phyloP scores from a whole-genome alignment of 345 rosid species.

The Rhodomyrtus tomentosa region DNA sequence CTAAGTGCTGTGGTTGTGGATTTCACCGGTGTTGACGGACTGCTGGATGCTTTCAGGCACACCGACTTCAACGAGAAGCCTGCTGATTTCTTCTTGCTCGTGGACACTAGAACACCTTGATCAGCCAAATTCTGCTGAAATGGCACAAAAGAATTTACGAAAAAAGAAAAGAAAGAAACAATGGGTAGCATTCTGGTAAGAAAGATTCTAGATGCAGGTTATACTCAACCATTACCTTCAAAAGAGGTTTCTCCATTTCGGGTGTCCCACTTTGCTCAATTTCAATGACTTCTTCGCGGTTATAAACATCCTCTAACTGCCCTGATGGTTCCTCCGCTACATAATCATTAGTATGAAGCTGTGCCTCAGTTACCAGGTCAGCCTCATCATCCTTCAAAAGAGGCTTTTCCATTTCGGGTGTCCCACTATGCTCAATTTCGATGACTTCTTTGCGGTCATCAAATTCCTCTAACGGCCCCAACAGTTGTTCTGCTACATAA shows the following conservation, averaged over 20 bases:
- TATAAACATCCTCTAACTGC: background rate
- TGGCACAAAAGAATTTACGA: background rate
- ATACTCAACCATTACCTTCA: background rate
- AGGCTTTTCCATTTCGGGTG: background rate
- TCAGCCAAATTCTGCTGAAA: background rate
- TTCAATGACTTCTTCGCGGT: background rate
- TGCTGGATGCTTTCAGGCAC: background rate
- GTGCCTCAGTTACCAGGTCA: background rate
- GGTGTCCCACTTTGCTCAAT: background rate
- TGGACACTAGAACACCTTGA: background rate
- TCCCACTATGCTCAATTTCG: background rate
- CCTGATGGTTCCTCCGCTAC: background rate
- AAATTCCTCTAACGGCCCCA: background rate
- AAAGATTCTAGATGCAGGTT: background rate
- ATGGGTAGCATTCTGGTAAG: background rate
- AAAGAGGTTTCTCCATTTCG: conserved; percentile 4
- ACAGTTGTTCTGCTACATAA: background rate
- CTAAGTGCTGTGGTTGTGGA: background rate
- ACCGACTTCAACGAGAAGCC: conserved; percentile 5
- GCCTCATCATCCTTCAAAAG: background rate
- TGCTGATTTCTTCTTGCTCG: conserved; percentile 14
- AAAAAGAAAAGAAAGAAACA: background rate
- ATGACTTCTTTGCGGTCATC: background rate
- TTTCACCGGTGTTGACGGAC: conserved; percentile 10
- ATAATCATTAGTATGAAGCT: background rate